Conservation (phyloP, 495 filamentous ascomycete species). For the Pseudevernia furfuracea region DNA sequence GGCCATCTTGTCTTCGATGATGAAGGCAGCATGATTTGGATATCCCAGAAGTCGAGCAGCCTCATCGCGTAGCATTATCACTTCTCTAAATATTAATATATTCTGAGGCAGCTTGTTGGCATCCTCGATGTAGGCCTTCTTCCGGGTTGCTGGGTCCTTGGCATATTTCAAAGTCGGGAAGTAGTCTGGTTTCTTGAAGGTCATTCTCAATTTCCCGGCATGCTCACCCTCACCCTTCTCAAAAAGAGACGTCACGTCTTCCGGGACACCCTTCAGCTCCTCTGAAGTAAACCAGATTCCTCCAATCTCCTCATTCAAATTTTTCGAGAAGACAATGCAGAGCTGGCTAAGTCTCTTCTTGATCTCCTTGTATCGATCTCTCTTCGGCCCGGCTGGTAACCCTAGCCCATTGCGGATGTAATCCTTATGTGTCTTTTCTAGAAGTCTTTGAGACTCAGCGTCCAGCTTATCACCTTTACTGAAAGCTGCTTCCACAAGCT, state of each 20-base stretch:
- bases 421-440: slow-evolving; percentile 63
- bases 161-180: slow-evolving; percentile 61
- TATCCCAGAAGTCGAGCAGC: slow-evolving; percentile 86
- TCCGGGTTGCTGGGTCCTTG: slow-evolving; percentile 49
- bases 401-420: slow-evolving; percentile 58
- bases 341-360: slow-evolving; percentile 61
- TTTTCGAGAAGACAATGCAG: slow-evolving; percentile 61
- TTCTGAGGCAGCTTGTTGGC: slow-evolving; percentile 87
- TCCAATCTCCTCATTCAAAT: slow-evolving; percentile 60
- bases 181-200: slow-evolving; percentile 64
- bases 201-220: slow-evolving; percentile 54
- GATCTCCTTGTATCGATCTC: slow-evolving; percentile 65
- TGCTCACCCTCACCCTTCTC: slow-evolving; percentile 67
- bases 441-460: slow-evolving; percentile 52
- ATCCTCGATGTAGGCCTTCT: slow-evolving; percentile 51
- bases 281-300: slow-evolving; percentile 57
- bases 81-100: slow-evolving; percentile 75
- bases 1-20: slow-evolving; percentile 95
- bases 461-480: slow-evolving; percentile 54
- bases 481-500: slow-evolving; percentile 53
- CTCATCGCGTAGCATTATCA: slow-evolving; percentile 84
- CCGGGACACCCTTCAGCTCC: slow-evolving; percentile 56
- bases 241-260: slow-evolving; percentile 54
- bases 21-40: slow-evolving; percentile 83
- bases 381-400: slow-evolving; percentile 51